These are phyloP conservation scores for Skeletonema costatum DNA, from an alignment of 108 stramenopile species.

Conservation along the genomic window DNA sequence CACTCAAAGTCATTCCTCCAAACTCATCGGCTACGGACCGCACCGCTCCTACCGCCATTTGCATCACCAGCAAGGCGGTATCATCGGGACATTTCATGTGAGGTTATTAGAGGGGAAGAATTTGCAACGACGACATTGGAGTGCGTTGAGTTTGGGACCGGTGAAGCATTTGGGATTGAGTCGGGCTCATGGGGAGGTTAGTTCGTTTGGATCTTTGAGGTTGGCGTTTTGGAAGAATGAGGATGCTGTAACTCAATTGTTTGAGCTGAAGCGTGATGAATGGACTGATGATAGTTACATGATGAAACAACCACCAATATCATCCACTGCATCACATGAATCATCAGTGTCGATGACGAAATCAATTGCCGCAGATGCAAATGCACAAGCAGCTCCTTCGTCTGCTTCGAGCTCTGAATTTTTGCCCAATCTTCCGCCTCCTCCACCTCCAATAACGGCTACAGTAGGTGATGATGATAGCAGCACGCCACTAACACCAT, in stretches of 20 bases:
- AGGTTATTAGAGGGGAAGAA: conserved; percentile 71
- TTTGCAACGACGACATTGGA: conserved; percentile 75
- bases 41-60: conserved; percentile 71
- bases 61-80: conserved; percentile 71
- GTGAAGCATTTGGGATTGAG: conserved; percentile 73
- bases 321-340: not conserved
- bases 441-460: not conserved
- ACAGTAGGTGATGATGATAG: not conserved
- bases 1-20: not conserved
- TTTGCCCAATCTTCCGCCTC: conserved; percentile 2
- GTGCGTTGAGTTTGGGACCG: conserved; percentile 70
- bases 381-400: not conserved
- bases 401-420: not conserved
- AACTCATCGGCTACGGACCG: conserved; percentile 39
- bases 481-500: conserved; percentile 19
- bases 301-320: not conserved
- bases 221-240: conserved; percentile 41
- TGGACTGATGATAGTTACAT: not conserved
- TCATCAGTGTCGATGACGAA: no score
- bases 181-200: conserved; percentile 72
- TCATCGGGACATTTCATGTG: conserved; percentile 68
- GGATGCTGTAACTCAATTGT: not conserved
- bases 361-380: no score
- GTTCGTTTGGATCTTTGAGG: conserved; percentile 57
- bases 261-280: no score